Evolutionary conservation across 1,139 yeast species (phyloP).

Genomic region (Debaryomyces psychrophilus): DNA sequence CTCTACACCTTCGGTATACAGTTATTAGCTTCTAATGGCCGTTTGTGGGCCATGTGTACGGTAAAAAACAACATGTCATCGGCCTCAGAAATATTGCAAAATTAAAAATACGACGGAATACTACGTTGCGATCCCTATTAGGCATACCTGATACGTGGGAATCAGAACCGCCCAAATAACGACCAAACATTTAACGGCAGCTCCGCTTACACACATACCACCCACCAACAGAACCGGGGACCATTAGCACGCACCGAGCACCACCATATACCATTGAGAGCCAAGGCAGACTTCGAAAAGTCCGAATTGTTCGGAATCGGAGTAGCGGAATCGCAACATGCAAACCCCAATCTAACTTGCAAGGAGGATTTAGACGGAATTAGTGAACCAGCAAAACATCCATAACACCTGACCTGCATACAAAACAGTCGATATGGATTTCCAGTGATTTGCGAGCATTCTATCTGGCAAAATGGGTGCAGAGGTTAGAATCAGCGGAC

Average conservation of each 20-base stretch:
- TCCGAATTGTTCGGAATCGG: conserved; percentile 9
- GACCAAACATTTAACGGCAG: background rate
- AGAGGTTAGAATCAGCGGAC: background rate
- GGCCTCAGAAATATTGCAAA: background rate
- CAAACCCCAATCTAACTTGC: conserved; percentile 3
- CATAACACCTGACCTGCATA: background rate
- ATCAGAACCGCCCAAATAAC: background rate
- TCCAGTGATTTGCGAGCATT: background rate
- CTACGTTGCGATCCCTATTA: background rate
- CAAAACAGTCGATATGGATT: conserved; percentile 1
- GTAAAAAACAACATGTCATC: background rate
- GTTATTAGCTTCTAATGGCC: background rate
- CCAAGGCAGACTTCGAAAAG: background rate
- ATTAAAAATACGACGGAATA: background rate
- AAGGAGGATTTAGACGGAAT: background rate
- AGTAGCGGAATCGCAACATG: background rate
- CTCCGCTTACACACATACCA: background rate
- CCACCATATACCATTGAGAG: background rate
- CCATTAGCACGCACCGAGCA: background rate
- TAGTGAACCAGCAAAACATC: background rate
- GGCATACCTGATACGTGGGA: background rate
- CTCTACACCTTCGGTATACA: too few relatives aligned
- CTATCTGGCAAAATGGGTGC: background rate
- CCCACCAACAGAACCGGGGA: background rate
- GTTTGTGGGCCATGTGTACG: background rate